These are phyloP conservation scores for Boletus bicolor DNA, from an alignment of 768 basidiomycete genomes.

Conservation along the genomic window DNA sequence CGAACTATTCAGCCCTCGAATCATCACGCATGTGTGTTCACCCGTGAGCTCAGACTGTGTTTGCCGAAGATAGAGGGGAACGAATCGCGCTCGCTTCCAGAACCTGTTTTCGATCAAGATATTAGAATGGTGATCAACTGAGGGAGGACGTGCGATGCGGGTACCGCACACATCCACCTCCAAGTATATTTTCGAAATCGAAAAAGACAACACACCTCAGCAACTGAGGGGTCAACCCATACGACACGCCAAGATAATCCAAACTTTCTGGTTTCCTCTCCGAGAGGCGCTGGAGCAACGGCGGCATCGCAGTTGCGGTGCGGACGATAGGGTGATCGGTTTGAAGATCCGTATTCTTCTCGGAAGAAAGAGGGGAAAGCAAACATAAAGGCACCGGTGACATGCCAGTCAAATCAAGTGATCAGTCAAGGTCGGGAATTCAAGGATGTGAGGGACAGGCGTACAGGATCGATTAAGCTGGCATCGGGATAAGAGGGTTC, in stretches of 20 bases:
- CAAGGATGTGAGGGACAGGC: constrained; percentile 5
- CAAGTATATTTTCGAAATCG: too few relatives aligned
- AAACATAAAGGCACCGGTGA: background rate
- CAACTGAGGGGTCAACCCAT: constrained; percentile 85
- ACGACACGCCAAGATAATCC: constrained; percentile 95
- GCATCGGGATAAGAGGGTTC: constrained; percentile 63
- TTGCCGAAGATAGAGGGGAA: constrained; percentile 91
- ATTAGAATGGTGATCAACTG: background rate
- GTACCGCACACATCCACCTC: background rate
- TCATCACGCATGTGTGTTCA: constrained; percentile 96
- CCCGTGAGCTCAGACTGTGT: constrained; percentile 94
- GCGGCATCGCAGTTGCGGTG: constrained; percentile 78
- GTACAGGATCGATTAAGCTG: constrained; percentile 45
- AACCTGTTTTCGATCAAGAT: constrained; percentile 48
- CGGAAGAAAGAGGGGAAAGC: background rate
- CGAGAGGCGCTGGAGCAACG: constrained; percentile 83
- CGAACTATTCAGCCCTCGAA: constrained; percentile 74
- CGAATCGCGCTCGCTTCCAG: constrained; percentile 93
- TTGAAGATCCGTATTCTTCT: constrained; percentile 54
- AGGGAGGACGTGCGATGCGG: background rate
- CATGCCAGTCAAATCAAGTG: background rate
- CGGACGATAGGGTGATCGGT: constrained; percentile 78
- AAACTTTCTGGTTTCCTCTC: constrained; percentile 87
- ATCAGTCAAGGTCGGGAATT: background rate
- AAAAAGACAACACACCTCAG: constrained; percentile 49